phyloP scores from a whole-genome alignment of 2,329 filamentous ascomycete genomes.

The Colletotrichum karsti region DNA sequence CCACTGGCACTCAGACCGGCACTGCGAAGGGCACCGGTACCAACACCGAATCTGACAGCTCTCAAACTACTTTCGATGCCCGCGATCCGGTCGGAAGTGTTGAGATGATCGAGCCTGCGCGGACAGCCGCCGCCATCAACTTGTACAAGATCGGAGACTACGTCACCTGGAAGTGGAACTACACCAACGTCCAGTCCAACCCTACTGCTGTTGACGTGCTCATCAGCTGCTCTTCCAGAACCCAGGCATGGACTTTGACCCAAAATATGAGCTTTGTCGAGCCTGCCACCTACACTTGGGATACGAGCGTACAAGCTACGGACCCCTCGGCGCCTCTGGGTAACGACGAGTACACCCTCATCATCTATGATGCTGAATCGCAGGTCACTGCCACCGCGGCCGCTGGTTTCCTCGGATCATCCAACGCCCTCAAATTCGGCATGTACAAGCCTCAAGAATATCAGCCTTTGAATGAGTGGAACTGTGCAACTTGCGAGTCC shows the following conservation, averaged over 20 bases:
- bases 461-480: conserved; percentile 59
- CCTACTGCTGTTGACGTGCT: conserved; percentile 70
- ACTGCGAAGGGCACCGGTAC: conserved; percentile 36
- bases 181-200: conserved; percentile 65
- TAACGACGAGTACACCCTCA: conserved; percentile 66
- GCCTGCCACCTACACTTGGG: conserved; percentile 61
- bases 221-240: conserved; percentile 61
- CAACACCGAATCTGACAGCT: conserved; percentile 34
- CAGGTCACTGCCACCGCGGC: conserved; percentile 57
- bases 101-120: conserved; percentile 48
- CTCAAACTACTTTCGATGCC: conserved; percentile 51
- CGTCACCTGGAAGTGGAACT: conserved; percentile 72
- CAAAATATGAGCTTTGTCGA: conserved; percentile 68
- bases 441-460: conserved; percentile 64
- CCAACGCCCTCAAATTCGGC: conserved; percentile 61
- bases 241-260: conserved; percentile 67
- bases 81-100: conserved; percentile 59
- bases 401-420: conserved; percentile 64
- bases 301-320: conserved; percentile 60
- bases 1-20: conserved; percentile 32
- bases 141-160: conserved; percentile 69
- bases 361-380: conserved; percentile 68
- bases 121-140: conserved; percentile 51
- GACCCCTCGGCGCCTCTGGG: conserved; percentile 56
- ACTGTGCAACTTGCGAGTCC: conserved; percentile 66